Evolutionary conservation across 2,329 filamentous ascomycete genomes (phyloP).

Genomic region (Aspergillus tubingensis): DNA sequence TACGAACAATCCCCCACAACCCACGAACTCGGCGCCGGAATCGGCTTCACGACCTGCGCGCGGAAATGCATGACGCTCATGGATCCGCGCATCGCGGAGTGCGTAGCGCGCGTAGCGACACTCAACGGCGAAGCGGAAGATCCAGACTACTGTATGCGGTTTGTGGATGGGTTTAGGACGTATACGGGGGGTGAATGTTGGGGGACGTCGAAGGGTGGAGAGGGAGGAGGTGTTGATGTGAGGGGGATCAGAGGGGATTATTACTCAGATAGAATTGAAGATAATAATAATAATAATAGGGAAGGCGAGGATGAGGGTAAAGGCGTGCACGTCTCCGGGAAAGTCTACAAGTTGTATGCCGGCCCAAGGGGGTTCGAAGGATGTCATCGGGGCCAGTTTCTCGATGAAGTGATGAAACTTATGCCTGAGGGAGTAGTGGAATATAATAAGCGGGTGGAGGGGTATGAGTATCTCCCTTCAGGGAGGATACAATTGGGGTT

Average conservation of each 20-base stretch:
- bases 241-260: no score
- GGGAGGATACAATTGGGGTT: slow-evolving; percentile 40
- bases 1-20: slow-evolving; percentile 29
- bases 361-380: slow-evolving; percentile 24
- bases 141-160: slow-evolving; percentile 24
- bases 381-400: slow-evolving; percentile 44
- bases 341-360: slow-evolving; percentile 19
- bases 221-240: no score
- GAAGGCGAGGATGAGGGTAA: not conserved
- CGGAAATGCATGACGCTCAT: slow-evolving; percentile 26
- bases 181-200: not conserved
- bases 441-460: slow-evolving; percentile 40
- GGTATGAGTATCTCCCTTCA: slow-evolving; percentile 27
- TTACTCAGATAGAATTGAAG: no score
- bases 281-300: not conserved
- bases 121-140: slow-evolving; percentile 13
- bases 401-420: slow-evolving; percentile 44
- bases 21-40: slow-evolving; percentile 31
- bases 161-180: slow-evolving; percentile 30
- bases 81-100: slow-evolving; percentile 18
- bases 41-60: slow-evolving; percentile 27
- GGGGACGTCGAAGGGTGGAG: not conserved
- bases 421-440: slow-evolving; percentile 40
- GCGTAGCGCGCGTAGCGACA: slow-evolving; percentile 16
- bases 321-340: slow-evolving; percentile 11